Conservation (phyloP, 2,329 filamentous ascomycete species). For the Pyrenochaeta sp. region DNA sequence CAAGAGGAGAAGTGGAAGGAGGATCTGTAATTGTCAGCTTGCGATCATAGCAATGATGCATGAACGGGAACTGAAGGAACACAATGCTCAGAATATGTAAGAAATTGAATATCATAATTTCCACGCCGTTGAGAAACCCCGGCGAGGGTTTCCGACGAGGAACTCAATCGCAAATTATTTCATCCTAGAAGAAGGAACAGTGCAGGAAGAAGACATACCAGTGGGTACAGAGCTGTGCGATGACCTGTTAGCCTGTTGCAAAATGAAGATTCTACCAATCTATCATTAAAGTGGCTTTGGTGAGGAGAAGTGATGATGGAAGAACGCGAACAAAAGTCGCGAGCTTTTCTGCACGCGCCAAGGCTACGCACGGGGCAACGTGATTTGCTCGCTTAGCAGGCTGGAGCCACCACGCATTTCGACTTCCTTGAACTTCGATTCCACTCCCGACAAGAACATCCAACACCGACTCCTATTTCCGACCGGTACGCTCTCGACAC, state of each 20-base stretch:
- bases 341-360: constrained; percentile 12
- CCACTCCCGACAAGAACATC: constrained; percentile 39
- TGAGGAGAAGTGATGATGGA: constrained; percentile 5
- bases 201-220: constrained; percentile 29
- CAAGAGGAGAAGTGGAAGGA: no score
- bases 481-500: constrained; percentile 48
- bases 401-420: constrained; percentile 11
- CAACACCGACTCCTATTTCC: constrained; percentile 46
- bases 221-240: no score
- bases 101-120: constrained; percentile 88
- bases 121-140: constrained; percentile 80
- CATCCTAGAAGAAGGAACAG: constrained; percentile 68
- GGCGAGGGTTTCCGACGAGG: constrained; percentile 86
- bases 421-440: constrained; percentile 22
- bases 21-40: no score
- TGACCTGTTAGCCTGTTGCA: no score
- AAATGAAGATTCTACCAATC: no score
- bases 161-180: constrained; percentile 99
- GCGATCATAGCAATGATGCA: background rate
- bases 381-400: constrained; percentile 2
- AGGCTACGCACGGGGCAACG: constrained; percentile 1
- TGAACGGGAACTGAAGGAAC: constrained; percentile 14
- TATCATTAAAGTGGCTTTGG: background rate
- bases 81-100: constrained; percentile 99
- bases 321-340: constrained; percentile 18